phyloP scores from a whole-genome alignment of 352 stramenopile genomes.

The Saprolegnia parasitica region DNA sequence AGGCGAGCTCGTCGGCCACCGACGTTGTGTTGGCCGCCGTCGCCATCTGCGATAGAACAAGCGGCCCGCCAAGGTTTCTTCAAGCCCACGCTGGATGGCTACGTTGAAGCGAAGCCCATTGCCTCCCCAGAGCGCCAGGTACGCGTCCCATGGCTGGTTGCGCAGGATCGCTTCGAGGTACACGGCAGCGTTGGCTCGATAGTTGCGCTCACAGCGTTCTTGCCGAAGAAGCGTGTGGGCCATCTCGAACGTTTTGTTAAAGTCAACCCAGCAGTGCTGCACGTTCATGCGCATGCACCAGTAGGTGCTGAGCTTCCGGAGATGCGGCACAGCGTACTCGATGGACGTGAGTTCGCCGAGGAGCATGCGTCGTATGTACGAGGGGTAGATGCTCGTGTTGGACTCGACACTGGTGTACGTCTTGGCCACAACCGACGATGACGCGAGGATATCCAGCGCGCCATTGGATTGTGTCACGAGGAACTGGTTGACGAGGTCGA shows the following conservation, averaged over 20 bases:
- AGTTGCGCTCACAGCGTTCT: slow-evolving; percentile 7
- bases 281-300: neutral
- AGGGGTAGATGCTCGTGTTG: neutral
- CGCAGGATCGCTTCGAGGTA: slow-evolving; percentile 26
- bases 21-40: neutral
- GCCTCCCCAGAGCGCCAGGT: neutral
- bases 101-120: neutral
- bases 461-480: neutral
- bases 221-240: slow-evolving; percentile 20
- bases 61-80: neutral
- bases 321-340: slow-evolving; percentile 6
- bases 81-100: neutral
- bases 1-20: slow-evolving; percentile 1
- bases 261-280: slow-evolving; percentile 23
- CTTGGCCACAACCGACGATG: neutral
- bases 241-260: slow-evolving; percentile 18
- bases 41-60: neutral
- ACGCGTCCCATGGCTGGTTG: slow-evolving; percentile 7
- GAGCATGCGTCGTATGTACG: neutral
- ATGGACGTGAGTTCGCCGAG: slow-evolving; percentile 10
- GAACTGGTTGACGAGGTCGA: slow-evolving; percentile 10
- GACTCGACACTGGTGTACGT: neutral
- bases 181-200: slow-evolving; percentile 19
- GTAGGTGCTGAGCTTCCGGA: neutral
- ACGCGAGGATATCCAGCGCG: neutral